Evolutionary conservation across 2,329 filamentous ascomycete genomes (phyloP), one percentile per base, ranked within the genome.

Genomic region (Zasmidium angulare): DNA sequence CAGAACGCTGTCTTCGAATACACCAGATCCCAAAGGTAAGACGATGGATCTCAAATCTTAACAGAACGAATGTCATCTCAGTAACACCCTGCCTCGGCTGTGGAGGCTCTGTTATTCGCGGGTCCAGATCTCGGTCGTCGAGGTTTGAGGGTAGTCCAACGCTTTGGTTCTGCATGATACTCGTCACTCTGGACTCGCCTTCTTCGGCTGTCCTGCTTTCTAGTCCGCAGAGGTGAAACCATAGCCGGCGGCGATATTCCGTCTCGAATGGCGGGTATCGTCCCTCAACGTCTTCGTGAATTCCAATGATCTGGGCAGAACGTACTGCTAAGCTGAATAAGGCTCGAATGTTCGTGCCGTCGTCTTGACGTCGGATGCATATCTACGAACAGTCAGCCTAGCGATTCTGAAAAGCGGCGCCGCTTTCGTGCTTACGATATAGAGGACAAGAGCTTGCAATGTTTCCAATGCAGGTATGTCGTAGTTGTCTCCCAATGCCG

Each of bases 171-270:
- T 64, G 53, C 59, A 69, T 62, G n/a, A 69, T 58, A 43, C 60
- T 66, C 21, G 61, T 60, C 19, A 59, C 55, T 12, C 67, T 56
- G 1, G 60, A 56, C 3, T 51, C 62, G 17, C 58, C 56, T 43
- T 69, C 68, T 54, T 71, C 68, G 11, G 68, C 68, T 4, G 63
- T 65, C 10, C 63, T 60, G n/a, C 59, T 64, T 47, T 71, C 68
- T 6, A 69, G 60, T 1, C 62, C 62, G 29, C 63, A 65, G 7
- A 71, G 56, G 43, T 69, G 66, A 29, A 56, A 66, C 66, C 66
- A 68, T 9, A 66, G 43, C 3, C 66, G 56, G 9, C 66, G 63
- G 24, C 66, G 63, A n/a, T 64, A 53, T 29, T 68, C 65, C 11
- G 55, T 53, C 50, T 68, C 66, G 51, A 62, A 65, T 11, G 63